These are phyloP conservation scores for Mortierella alpina DNA, from an alignment of 192 early-diverging fungal species.

Conservation along the genomic window DNA sequence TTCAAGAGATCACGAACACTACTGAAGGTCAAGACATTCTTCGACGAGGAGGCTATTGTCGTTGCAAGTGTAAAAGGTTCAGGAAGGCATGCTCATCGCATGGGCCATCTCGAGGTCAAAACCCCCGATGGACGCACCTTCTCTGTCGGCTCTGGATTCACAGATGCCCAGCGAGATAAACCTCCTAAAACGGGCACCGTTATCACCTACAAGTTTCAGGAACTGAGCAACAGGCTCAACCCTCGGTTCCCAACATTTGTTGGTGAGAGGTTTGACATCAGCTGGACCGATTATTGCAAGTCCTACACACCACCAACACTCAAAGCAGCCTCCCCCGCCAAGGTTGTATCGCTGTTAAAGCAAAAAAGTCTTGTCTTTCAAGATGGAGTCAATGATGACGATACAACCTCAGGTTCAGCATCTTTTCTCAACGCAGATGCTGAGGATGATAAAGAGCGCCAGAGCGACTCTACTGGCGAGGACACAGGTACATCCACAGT, in stretches of 20 bases:
- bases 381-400: conserved; percentile 1
- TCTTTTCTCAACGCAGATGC: not conserved
- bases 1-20: conserved; percentile 64
- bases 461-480: not conserved
- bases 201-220: conserved; percentile 62
- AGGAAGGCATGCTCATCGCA: conserved; percentile 65
- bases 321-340: conserved; percentile 35
- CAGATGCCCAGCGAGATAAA: conserved; percentile 63
- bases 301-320: conserved; percentile 38
- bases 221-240: conserved; percentile 51
- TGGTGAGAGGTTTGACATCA: conserved; percentile 52
- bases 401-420: not conserved
- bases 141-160: conserved; percentile 75
- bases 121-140: conserved; percentile 74
- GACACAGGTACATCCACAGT: not conserved
- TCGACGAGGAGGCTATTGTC: conserved; percentile 79
- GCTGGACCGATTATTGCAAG: conserved; percentile 45
- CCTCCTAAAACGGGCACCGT: conserved; percentile 65
- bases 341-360: conserved; percentile 42
- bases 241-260: conserved; percentile 61
- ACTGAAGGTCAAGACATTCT: conserved; percentile 78
- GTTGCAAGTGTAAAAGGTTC: conserved; percentile 65
- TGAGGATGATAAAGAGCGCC: not conserved
- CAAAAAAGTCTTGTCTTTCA: conserved; percentile 49
- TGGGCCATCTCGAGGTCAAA: conserved; percentile 67